Evolutionary conservation across 805 yeast genomes (phyloP), one percentile per base, ranked within the genome.

Genomic region (Kodamaea neixiangensis): DNA sequence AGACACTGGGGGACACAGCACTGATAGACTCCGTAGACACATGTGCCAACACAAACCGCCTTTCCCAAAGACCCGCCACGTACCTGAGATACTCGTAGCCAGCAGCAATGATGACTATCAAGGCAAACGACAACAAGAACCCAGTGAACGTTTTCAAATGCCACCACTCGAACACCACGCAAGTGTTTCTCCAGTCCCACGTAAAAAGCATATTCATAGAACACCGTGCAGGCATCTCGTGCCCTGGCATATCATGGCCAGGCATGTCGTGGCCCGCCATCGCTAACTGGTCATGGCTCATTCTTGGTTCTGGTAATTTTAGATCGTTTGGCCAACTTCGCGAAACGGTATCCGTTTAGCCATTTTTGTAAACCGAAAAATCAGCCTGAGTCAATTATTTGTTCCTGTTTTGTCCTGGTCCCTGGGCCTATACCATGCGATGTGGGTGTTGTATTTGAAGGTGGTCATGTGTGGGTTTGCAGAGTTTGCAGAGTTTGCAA

Each of bases 111-210:
- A 66, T 53, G 0, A 73, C 73, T 19, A 88, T 73, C 0, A 77
- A 75, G 0, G 79, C 9, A 37, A 87, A 61, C 1, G 89, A 77
- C 5, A 80, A 50, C 1, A 85, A 6, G 44, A 89, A 77, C 5
- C 82, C 84, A 2, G 66, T 40, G 5, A 68, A 60, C 1, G 84
- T 78, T 44, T 72, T 73, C 48, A 89, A 79, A 58, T 86, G 93
- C 96, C 96, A 89, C 88, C 92, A 85, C 50, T 72, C 68, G 65
- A 86, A 86, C 7, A 89, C 78, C 7, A 89, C 80, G 63, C 96
- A 89, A 5, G 87, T 76, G 62, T 88, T 80, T 47, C 78, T 70
- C 69, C 87, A 85, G 54, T 83, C 82, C 92, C 94, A 89, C 5
- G 91, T 87, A 63, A 89, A 86, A 6, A 86, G 59, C 94, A 87